A percentile compares a stretch with the other conserved stretches of the same genome.
These are phyloP conservation scores for Aspergillus sp. DNA, from an alignment of 2,329 filamentous ascomycete species.

Conservation along the genomic window DNA sequence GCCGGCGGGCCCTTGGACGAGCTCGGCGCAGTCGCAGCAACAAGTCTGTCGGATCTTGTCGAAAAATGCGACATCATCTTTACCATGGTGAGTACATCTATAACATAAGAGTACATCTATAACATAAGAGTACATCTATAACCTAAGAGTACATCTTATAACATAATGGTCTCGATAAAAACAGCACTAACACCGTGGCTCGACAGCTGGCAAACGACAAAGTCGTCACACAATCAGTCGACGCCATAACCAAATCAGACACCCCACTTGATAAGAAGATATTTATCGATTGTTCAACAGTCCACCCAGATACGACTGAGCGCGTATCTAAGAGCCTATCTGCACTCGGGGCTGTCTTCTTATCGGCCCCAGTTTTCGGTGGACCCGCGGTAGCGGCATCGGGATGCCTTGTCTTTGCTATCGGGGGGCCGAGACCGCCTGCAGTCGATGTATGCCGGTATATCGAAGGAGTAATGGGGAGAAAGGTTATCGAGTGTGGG, in stretches of 20 bases:
- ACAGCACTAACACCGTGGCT: conserved; percentile 4
- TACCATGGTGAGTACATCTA: conserved; percentile 30
- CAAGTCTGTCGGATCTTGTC: conserved; percentile 34
- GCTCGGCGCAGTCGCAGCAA: conserved; percentile 34
- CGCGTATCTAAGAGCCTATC: conserved; percentile 19
- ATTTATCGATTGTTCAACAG: conserved; percentile 82
- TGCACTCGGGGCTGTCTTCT: conserved; percentile 33
- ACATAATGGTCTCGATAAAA: neutral
- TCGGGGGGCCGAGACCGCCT: conserved; percentile 38
- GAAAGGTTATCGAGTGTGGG: conserved; percentile 44
- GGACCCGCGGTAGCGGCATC: conserved; percentile 45
- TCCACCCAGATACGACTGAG: conserved; percentile 69
- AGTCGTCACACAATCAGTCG: conserved; percentile 34
- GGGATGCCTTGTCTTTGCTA: conserved; percentile 46
- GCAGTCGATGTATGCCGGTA: conserved; percentile 36
- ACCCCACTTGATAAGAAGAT: conserved; percentile 65
- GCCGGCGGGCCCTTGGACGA: conserved; percentile 37
- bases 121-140: neutral
- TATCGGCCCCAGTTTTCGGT: conserved; percentile 47
- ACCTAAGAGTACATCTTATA: neutral
- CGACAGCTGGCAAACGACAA: conserved; percentile 41
- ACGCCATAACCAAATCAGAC: conserved; percentile 24
- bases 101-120: neutral
- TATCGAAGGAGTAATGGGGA: conserved; percentile 46
- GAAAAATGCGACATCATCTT: conserved; percentile 42